Evolutionary conservation across 2,329 filamentous ascomycete genomes (phyloP).

Genomic region (Geoglossum cookeanum): DNA sequence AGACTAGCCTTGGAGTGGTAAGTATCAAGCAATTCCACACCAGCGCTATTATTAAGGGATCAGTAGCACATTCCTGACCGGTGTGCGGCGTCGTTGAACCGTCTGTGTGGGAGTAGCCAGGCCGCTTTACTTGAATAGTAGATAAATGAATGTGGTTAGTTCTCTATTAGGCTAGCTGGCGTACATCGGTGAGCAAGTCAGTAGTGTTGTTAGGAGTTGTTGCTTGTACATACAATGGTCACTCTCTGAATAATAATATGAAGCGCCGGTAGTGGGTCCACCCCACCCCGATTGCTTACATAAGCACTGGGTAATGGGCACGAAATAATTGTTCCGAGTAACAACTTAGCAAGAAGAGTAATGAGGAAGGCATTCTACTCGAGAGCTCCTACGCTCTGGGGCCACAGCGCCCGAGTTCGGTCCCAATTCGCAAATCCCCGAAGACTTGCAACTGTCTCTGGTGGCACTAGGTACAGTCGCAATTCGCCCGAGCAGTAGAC

Average conservation of each 20-base stretch:
- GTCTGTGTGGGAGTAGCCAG: neutral
- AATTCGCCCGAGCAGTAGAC: neutral
- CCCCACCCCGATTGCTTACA: neutral
- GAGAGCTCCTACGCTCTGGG: conserved; percentile 22
- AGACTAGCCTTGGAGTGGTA: neutral
- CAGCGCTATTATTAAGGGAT: neutral
- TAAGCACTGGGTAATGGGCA: neutral
- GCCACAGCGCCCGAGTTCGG: conserved; percentile 27
- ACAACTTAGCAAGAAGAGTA: neutral
- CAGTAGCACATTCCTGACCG: neutral
- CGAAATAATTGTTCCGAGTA: neutral
- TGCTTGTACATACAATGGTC: no score
- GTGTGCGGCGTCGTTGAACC: neutral
- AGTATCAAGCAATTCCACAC: neutral
- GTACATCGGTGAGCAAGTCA: no score
- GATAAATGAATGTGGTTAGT: neutral
- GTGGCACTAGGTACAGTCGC: conserved; percentile 15
- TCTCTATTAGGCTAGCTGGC: neutral
- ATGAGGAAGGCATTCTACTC: neutral
- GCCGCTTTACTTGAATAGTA: neutral
- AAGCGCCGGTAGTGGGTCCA: no score
- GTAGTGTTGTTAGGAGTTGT: no score
- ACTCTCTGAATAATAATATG: no score
- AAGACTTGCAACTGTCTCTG: conserved; percentile 26
- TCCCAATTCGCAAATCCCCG: conserved; percentile 19